Percentiles rank a stretch among this genome's conserved stretches.
phyloP scores from a whole-genome alignment of 495 filamentous ascomycete genomes.

The Chlorociboria aeruginascens region DNA sequence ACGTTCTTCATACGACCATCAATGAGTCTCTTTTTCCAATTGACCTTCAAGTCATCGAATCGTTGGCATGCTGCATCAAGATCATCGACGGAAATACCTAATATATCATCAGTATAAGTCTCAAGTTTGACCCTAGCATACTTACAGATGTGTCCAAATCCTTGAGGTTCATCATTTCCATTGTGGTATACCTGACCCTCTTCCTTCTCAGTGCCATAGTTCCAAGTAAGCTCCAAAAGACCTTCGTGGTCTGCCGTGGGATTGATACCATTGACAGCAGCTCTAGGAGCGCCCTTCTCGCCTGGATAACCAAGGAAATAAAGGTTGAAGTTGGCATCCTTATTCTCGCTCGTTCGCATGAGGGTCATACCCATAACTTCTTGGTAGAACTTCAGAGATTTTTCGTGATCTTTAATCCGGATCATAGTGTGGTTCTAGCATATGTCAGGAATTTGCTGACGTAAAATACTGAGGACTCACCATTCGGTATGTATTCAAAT shows the following conservation, averaged over 20 bases:
- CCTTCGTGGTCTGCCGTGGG: conserved; percentile 62
- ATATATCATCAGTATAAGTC: background rate
- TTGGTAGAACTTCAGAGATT: conserved; percentile 79
- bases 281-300: conserved; percentile 33
- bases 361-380: conserved; percentile 82
- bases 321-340: conserved; percentile 66
- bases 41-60: conserved; percentile 68
- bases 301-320: conserved; percentile 84
- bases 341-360: conserved; percentile 57
- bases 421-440: conserved; percentile 81
- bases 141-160: conserved; percentile 85
- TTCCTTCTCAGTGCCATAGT: conserved; percentile 92
- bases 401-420: conserved; percentile 79
- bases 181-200: conserved; percentile 77
- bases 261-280: conserved; percentile 43
- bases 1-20: conserved; percentile 90
- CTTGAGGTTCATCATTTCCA: conserved; percentile 83
- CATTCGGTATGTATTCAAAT: conserved; percentile 20
- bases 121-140: conserved; percentile 1
- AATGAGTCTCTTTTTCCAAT: conserved; percentile 90
- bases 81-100: conserved; percentile 79
- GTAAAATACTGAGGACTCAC: conserved; percentile 33
- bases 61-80: conserved; percentile 73
- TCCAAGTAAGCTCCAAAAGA: conserved; percentile 86
- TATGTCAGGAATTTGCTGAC: conserved; percentile 11